phyloP scores from a whole-genome alignment of 305 asterid species.

The Fraxinus paxiana region DNA sequence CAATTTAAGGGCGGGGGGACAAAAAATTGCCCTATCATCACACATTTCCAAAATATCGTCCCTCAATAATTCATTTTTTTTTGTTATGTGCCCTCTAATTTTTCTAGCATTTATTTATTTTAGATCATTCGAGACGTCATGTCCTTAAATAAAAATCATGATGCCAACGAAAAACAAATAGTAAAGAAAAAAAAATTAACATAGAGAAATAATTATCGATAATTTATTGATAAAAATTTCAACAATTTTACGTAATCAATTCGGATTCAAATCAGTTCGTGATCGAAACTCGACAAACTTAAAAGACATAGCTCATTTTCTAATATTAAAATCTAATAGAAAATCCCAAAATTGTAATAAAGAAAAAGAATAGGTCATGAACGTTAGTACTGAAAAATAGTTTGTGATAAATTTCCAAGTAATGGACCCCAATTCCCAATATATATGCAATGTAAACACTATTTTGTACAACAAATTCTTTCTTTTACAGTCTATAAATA shows the following conservation, averaged over 20 bases:
- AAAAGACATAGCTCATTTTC: neutral
- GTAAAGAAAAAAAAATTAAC: neutral
- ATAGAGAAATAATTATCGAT: neutral
- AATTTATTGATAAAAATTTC: neutral
- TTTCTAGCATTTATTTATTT: neutral
- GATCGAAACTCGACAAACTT: neutral
- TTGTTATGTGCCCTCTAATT: neutral
- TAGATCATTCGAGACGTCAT: neutral
- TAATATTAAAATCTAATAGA: neutral
- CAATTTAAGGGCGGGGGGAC: neutral
- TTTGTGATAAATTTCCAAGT: neutral
- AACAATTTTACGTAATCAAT: neutral
- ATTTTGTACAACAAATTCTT: too few species aligned
- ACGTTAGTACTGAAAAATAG: neutral
- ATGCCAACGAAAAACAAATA: neutral
- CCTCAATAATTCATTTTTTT: neutral
- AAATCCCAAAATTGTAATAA: neutral
- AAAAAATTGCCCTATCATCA: neutral
- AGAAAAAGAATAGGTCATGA: neutral
- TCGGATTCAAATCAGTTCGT: neutral
- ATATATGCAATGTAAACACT: neutral
- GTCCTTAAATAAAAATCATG: neutral
- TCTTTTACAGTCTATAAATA: neutral
- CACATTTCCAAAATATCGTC: neutral
- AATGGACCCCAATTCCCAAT: neutral